Evolutionary conservation across 768 basidiomycete species (phyloP).

Genomic region (Astraeus odoratus): DNA sequence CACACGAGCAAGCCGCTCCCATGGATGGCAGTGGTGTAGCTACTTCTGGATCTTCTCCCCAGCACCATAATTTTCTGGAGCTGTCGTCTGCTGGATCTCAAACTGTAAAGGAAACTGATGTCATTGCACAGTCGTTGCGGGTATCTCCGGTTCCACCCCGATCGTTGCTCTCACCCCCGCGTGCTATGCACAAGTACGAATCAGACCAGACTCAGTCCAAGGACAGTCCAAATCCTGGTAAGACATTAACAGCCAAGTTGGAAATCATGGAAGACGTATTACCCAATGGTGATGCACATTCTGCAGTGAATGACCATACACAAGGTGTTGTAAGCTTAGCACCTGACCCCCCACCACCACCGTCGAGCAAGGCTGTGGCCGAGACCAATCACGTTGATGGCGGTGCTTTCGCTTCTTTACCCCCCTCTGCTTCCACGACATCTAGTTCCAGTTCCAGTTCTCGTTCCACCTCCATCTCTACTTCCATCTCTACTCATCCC

Average conservation of each 20-base stretch:
- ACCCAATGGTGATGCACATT: slow-evolving; percentile 13
- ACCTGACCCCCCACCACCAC: slow-evolving; percentile 27
- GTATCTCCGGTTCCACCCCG: neutral
- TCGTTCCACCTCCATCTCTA: slow-evolving; percentile 18
- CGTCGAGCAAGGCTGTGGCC: slow-evolving; percentile 17
- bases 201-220: slow-evolving; percentile 8
- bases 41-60: neutral
- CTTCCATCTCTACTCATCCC: slow-evolving; percentile 2
- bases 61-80: no score
- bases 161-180: slow-evolving; percentile 1
- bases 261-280: slow-evolving; percentile 19
- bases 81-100: neutral
- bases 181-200: slow-evolving; percentile 1
- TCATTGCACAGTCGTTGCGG: neutral
- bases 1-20: no score
- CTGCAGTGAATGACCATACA: slow-evolving; percentile 11
- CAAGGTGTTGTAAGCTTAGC: slow-evolving; percentile 21
- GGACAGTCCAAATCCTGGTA: neutral
- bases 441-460: slow-evolving; percentile 11
- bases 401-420: slow-evolving; percentile 2
- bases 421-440: no score
- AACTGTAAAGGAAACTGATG: no score
- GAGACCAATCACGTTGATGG: slow-evolving; percentile 9
- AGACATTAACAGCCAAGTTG: slow-evolving; percentile 17
- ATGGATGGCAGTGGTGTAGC: no score